These are phyloP conservation scores for Ophioceras dolichostomum DNA, from an alignment of 2,329 filamentous ascomycete genomes.

Conservation along the genomic window DNA sequence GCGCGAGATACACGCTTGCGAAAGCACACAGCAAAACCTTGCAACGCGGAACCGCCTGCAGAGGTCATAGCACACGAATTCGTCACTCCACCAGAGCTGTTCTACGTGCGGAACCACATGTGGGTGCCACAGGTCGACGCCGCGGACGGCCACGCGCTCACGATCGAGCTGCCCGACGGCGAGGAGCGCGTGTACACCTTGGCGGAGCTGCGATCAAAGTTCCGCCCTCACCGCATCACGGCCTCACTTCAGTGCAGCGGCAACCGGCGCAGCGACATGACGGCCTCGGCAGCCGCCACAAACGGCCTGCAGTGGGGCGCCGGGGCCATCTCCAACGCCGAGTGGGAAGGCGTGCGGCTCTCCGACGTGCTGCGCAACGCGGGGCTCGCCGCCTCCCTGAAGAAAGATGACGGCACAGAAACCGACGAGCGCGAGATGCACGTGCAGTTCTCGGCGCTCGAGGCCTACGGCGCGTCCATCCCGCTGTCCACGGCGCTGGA, in stretches of 20 bases:
- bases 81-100: slow-evolving; percentile 40
- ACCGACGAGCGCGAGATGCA: slow-evolving; percentile 34
- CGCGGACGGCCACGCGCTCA: slow-evolving; percentile 30
- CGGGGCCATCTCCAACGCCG: slow-evolving; percentile 47
- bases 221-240: slow-evolving; percentile 36
- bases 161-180: slow-evolving; percentile 46
- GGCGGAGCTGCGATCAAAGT: slow-evolving; percentile 37
- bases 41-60: slow-evolving; percentile 48
- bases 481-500: slow-evolving; percentile 46
- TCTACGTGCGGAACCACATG: slow-evolving; percentile 52
- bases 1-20: slow-evolving; percentile 36
- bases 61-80: slow-evolving; percentile 34
- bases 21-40: slow-evolving; percentile 39
- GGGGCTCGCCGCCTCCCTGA: slow-evolving; percentile 24
- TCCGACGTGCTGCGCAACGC: slow-evolving; percentile 44
- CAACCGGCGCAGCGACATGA: slow-evolving; percentile 48
- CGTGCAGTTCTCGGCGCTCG: slow-evolving; percentile 44
- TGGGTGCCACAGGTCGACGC: slow-evolving; percentile 40
- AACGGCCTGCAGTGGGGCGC: slow-evolving; percentile 48
- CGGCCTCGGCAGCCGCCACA: slow-evolving; percentile 29
- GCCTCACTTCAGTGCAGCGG: slow-evolving; percentile 48
- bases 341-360: slow-evolving; percentile 44
- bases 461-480: slow-evolving; percentile 51
- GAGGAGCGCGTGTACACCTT: slow-evolving; percentile 39
- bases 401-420: not conserved